Percentiles rank a stretch among this genome's conserved stretches.
phyloP scores from a whole-genome alignment of 495 filamentous ascomycete species.

The Sordaria brevicollis region DNA sequence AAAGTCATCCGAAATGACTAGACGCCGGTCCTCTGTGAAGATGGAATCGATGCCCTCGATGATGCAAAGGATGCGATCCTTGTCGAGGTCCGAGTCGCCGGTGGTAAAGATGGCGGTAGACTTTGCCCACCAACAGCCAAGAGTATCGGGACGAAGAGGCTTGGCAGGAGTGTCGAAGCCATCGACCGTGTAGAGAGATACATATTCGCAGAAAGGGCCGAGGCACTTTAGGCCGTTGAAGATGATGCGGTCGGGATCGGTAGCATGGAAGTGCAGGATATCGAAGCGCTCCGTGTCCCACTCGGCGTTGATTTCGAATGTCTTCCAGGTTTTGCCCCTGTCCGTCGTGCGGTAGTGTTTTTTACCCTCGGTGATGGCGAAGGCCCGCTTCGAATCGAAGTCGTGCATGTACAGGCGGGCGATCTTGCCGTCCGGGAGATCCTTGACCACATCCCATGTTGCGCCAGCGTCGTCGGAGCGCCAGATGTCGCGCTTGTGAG shows the following conservation, averaged over 20 bases:
- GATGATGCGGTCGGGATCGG: slow-evolving; percentile 70
- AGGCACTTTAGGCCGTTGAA: slow-evolving; percentile 65
- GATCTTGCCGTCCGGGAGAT: slow-evolving; percentile 51
- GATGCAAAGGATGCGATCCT: slow-evolving; percentile 69
- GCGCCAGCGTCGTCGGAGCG: slow-evolving; percentile 70
- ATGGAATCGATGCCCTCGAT: slow-evolving; percentile 52
- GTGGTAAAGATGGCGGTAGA: slow-evolving; percentile 62
- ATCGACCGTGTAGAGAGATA: slow-evolving; percentile 70
- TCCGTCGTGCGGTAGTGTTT: slow-evolving; percentile 74
- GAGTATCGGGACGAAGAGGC: slow-evolving; percentile 49
- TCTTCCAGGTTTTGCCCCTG: slow-evolving; percentile 66
- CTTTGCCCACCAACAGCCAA: slow-evolving; percentile 76
- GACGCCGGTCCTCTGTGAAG: slow-evolving; percentile 53
- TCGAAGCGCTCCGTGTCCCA: slow-evolving; percentile 34
- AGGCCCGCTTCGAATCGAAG: slow-evolving; percentile 66
- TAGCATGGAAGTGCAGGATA: slow-evolving; percentile 65
- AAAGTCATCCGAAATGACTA: slow-evolving; percentile 70
- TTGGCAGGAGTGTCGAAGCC: slow-evolving; percentile 60
- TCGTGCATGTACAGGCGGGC: slow-evolving; percentile 59
- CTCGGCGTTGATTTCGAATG: slow-evolving; percentile 50
- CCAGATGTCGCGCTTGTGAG: slow-evolving; percentile 43
- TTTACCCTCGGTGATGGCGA: slow-evolving; percentile 54
- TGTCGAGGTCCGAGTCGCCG: slow-evolving; percentile 44
- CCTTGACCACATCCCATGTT: slow-evolving; percentile 56
- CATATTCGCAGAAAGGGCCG: slow-evolving; percentile 42